A percentile compares a stretch with the other conserved stretches of the same genome.
phyloP scores from a whole-genome alignment of 345 rosid species.

The Citrus maxima region DNA sequence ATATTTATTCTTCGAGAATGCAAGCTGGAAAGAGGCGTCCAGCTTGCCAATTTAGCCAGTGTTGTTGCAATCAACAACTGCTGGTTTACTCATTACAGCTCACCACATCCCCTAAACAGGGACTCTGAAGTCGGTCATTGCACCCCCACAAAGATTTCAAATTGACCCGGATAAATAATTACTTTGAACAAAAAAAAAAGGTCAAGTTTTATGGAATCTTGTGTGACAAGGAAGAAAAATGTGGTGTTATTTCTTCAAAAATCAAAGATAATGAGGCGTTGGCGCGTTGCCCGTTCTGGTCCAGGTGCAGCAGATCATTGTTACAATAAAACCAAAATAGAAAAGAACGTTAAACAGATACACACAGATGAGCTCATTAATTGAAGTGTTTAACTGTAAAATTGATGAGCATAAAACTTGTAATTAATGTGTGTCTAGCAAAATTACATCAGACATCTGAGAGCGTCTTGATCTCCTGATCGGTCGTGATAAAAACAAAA shows the following conservation, averaged over 20 bases:
- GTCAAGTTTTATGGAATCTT: conserved; percentile 1
- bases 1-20: neutral
- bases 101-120: neutral
- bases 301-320: neutral
- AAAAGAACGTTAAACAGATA: no score
- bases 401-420: neutral
- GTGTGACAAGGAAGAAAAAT: neutral
- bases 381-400: neutral
- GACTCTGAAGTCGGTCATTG: neutral
- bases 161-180: neutral
- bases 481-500: neutral
- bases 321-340: no score
- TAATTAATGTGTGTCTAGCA: neutral
- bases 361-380: neutral
- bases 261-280: neutral
- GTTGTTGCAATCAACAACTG: neutral
- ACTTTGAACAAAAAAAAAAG: neutral
- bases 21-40: conserved; percentile 16
- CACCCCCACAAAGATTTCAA: neutral
- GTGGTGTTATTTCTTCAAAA: neutral
- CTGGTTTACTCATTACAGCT: neutral
- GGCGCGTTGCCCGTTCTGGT: neutral
- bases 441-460: neutral
- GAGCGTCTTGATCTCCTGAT: neutral
- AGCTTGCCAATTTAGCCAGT: neutral